Base-by-base conservation (phyloP, 129 eudicot genomes). In the Erigeron canadensis region DNA sequence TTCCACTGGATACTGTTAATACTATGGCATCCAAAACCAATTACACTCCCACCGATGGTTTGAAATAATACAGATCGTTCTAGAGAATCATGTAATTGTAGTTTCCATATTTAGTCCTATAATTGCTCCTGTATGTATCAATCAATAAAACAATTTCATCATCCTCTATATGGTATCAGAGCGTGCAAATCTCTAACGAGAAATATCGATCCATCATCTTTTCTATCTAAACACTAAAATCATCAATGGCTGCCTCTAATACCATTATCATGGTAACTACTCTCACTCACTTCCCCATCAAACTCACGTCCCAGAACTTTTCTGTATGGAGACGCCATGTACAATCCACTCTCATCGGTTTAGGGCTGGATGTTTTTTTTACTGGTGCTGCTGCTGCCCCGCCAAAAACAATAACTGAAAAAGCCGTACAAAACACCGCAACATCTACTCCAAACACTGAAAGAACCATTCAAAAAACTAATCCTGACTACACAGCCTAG, bases 1-100 rank as follows among this genome's bases (percentile, higher is more conserved):
- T 53, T 82, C 86, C 59, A 74, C 86, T 11, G 82, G 86, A 69
- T 51, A 19, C 18, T n/a, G n/a, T 28, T 28, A 28, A 28, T 3
- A 28, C 34, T 1, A 28, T 28, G 34, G 34, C 34, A 28, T 28
- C 34, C 34, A 28, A 28, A 2, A 28, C 34, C 34, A 28, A 28
- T 28, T 28, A 28, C 34, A 28, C 34, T 28, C 34, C 34, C 34
- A 28, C 34, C 3, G 3, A 28, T 28, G 34, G 34, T 28, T 28
- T 28, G 34, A 28, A 28, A 28, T 28, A 28, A 28, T 28, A 28
- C 34, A 28, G 34, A 28, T 28, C 34, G 3, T 28, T 28, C 34
- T 28, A 28, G 34, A 28, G 34, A 28, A 28, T 28, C 34, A 28
- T 28, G 34, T 28, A 28, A 28, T 28, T 28, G 34, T 28, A 28